phyloP scores from a whole-genome alignment of 495 filamentous ascomycete genomes.

The Aspergillus olivimuriae region DNA sequence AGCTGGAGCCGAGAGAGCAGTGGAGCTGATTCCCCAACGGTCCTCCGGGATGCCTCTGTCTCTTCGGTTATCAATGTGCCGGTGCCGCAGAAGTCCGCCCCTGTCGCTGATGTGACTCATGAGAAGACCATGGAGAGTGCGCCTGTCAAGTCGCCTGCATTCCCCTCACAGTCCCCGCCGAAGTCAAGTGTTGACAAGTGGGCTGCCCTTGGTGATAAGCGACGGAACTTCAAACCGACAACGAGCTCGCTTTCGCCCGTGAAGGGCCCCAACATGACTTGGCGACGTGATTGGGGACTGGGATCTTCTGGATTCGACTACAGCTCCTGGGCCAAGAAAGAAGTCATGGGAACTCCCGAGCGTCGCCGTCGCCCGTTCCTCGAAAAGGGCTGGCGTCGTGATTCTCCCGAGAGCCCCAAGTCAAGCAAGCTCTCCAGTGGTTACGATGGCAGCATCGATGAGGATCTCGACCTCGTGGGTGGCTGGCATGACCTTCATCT shows the following conservation, averaged over 20 bases:
- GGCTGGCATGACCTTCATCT: slow-evolving; percentile 66
- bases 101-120: no score
- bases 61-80: no score
- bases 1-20: slow-evolving; percentile 77
- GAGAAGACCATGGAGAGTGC: slow-evolving; percentile 49
- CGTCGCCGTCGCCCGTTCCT: slow-evolving; percentile 35
- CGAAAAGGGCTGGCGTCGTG: slow-evolving; percentile 63
- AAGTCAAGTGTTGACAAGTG: slow-evolving; percentile 70
- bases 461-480: slow-evolving; percentile 84
- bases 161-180: slow-evolving; percentile 49
- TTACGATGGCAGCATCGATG: slow-evolving; percentile 55
- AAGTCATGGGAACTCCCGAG: slow-evolving; percentile 27
- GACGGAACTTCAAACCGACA: slow-evolving; percentile 58
- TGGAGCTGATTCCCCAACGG: slow-evolving; percentile 20
- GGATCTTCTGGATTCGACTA: slow-evolving; percentile 49
- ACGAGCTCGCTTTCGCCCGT: slow-evolving; percentile 31
- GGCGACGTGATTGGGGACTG: slow-evolving; percentile 48
- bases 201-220: slow-evolving; percentile 73
- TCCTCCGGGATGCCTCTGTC: slow-evolving; percentile 42
- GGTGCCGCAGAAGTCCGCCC: no score
- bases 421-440: slow-evolving; percentile 19
- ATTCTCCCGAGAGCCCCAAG: slow-evolving; percentile 30
- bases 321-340: slow-evolving; percentile 44
- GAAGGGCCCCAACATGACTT: slow-evolving; percentile 35
- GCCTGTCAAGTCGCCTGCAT: slow-evolving; percentile 57